Evolutionary conservation across 1,284 basidiomycete genomes (phyloP), one percentile per base, ranked within the genome.

Genomic region (Blastosporella zonata): DNA sequence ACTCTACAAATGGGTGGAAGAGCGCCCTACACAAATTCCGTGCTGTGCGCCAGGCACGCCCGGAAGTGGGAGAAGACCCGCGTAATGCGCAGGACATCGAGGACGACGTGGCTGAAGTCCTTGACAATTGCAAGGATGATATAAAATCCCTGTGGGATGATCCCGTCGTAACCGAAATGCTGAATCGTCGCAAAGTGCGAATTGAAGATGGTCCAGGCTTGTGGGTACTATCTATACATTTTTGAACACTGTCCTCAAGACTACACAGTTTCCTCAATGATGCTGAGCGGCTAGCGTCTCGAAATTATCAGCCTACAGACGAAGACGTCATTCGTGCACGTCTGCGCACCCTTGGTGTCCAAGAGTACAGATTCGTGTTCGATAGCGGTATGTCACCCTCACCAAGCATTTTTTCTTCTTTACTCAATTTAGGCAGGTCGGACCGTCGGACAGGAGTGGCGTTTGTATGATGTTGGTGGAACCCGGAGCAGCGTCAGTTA

Each of bases 391-490:
- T 7, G 73, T 28, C 8, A 29, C 64, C 20, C 28, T 13, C 6
- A 5, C 18, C 2, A 5, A 22, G 37, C 41, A 35, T 25, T 50
- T 9, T 15, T 7, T 12, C 31, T 22, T 42, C 6, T 29, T 49
- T 48, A 41, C 36, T 15, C 34, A 41, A 6, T 25, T 23, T 36
- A 28, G 27, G 15, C 58, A 78, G 65, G 78, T 55, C 63, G 73
- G 53, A 74, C 70, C 45, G 68, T 72, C 59, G 70, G 75, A 20
- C 72, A 74, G 55, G 77, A 84, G 59, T 86, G 83, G 81, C 63
- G 78, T 47, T 71, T 90, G 55, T 90, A 84, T 61, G 86, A 88
- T 60, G 83, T 90, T 43, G 85, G 85, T 18, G 86, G 85, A 12
- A 80, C 84, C 33, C 71, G 82, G 48, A 83, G 79, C 45, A 81